phyloP scores from a whole-genome alignment of 805 yeast genomes.

The Lachancea cidri region DNA sequence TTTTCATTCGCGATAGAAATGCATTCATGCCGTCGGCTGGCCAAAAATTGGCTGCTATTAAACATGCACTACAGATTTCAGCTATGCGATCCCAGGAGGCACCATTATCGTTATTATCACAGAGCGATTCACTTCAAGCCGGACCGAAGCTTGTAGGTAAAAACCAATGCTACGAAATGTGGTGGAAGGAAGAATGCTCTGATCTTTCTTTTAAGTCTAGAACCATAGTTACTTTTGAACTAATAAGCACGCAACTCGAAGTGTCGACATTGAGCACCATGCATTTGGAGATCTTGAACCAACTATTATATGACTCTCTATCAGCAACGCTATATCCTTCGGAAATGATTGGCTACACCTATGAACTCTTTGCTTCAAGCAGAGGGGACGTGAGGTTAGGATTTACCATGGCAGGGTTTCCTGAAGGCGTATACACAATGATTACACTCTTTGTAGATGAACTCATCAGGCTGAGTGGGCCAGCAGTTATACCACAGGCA shows the following conservation, averaged over 20 bases:
- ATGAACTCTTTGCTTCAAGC: constrained; percentile 50
- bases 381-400: constrained; percentile 51
- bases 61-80: constrained; percentile 22
- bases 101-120: constrained; percentile 32
- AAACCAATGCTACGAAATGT: constrained; percentile 41
- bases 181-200: constrained; percentile 43
- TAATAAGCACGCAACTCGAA: constrained; percentile 31
- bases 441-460: constrained; percentile 33
- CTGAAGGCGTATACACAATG: constrained; percentile 35
- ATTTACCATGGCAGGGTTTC: constrained; percentile 52
- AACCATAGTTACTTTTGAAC: constrained; percentile 42
- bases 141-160: constrained; percentile 37
- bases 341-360: constrained; percentile 49
- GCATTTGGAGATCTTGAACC: constrained; percentile 49
- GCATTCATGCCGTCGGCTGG: constrained; percentile 35
- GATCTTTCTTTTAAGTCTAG: constrained; percentile 27
- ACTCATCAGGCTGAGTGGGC: constrained; percentile 24
- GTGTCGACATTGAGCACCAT: constrained; percentile 39
- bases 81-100: constrained; percentile 27
- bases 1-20: constrained; percentile 22
- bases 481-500: constrained; percentile 23
- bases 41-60: constrained; percentile 24
- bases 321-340: constrained; percentile 45
- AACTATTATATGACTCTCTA: constrained; percentile 40
- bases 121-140: constrained; percentile 20